These are phyloP conservation scores for Kodamaea suecica DNA, from an alignment of 1,139 yeast genomes.

Conservation along the genomic window DNA sequence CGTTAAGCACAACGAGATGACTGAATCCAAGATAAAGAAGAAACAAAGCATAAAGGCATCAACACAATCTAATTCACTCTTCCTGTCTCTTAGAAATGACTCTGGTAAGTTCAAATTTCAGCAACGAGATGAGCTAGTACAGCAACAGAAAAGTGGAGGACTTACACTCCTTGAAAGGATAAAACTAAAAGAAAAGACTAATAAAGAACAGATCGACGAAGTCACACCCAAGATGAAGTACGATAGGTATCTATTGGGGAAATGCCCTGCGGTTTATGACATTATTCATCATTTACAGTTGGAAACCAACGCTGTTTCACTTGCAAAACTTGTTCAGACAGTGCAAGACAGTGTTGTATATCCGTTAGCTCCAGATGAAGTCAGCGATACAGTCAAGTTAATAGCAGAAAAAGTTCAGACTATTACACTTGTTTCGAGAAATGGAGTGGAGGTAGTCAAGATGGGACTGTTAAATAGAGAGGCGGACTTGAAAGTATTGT, in stretches of 20 bases:
- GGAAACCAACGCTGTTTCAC: constrained; percentile 5
- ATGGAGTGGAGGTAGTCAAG: constrained; percentile 27
- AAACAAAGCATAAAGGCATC: too few species aligned
- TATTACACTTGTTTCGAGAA: constrained; percentile 18
- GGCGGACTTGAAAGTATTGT: constrained; percentile 24
- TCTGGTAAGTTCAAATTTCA: constrained; percentile 32
- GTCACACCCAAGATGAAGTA: constrained; percentile 34
- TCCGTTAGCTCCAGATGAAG: constrained; percentile 33
- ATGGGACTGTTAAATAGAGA: constrained; percentile 27
- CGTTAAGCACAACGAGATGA: constrained; percentile 4
- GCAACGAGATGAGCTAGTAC: constrained; percentile 21
- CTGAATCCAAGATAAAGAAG: too few species aligned
- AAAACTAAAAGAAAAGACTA: constrained; percentile 14
- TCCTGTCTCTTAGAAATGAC: constrained; percentile 23
- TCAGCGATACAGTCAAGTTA: constrained; percentile 25
- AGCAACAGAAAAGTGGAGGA: constrained; percentile 25
- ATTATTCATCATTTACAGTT: constrained; percentile 30
- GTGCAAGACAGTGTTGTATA: constrained; percentile 35
- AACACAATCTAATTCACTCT: too few species aligned
- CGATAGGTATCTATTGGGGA: constrained; percentile 37
- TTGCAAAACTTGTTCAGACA: constrained; percentile 24
- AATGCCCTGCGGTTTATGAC: constrained; percentile 38
- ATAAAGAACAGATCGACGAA: constrained; percentile 7
- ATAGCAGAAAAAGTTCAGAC: constrained; percentile 18
- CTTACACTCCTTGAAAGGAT: constrained; percentile 41